A percentile compares a stretch with the other conserved stretches of the same genome.
phyloP scores from a whole-genome alignment of 2,329 filamentous ascomycete species.

The Monosporascus ibericus region DNA sequence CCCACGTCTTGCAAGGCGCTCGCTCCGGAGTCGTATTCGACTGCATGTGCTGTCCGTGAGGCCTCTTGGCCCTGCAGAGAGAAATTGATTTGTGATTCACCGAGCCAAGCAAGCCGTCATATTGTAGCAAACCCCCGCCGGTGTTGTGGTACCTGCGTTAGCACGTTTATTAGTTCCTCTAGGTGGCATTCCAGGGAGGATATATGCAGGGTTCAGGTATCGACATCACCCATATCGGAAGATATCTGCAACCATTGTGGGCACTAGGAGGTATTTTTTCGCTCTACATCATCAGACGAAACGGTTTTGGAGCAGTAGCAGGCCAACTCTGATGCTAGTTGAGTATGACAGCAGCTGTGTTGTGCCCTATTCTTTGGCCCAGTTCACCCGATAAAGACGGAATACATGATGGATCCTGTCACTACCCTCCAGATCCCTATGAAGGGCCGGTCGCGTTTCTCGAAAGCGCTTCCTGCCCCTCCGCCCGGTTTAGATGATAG shows the following conservation, averaged over 20 bases:
- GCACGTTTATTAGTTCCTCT: background rate
- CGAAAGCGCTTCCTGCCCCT: slow-evolving; percentile 50
- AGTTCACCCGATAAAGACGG: slow-evolving; percentile 16
- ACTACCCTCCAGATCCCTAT: slow-evolving; percentile 25
- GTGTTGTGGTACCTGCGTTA: background rate
- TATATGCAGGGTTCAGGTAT: background rate
- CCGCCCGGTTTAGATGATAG: slow-evolving; percentile 28
- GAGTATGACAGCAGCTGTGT: slow-evolving; percentile 16
- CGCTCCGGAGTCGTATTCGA: background rate
- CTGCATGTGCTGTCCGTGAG: background rate
- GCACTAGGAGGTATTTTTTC: slow-evolving; percentile 8
- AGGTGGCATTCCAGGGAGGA: background rate
- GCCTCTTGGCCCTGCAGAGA: background rate
- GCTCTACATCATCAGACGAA: slow-evolving; percentile 18
- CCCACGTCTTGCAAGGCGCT: background rate
- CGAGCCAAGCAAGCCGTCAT: background rate
- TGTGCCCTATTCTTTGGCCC: slow-evolving; percentile 11
- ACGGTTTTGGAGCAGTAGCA: slow-evolving; percentile 11
- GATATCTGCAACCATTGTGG: slow-evolving; percentile 19
- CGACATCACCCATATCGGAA: slow-evolving; percentile 1
- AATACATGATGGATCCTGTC: slow-evolving; percentile 8
- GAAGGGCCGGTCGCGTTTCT: slow-evolving; percentile 49
- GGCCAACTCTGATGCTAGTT: slow-evolving; percentile 6
- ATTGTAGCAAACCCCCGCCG: background rate
- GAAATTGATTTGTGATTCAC: background rate